Base-by-base conservation (phyloP, 257 asterid species). In the Verbena officinalis region DNA sequence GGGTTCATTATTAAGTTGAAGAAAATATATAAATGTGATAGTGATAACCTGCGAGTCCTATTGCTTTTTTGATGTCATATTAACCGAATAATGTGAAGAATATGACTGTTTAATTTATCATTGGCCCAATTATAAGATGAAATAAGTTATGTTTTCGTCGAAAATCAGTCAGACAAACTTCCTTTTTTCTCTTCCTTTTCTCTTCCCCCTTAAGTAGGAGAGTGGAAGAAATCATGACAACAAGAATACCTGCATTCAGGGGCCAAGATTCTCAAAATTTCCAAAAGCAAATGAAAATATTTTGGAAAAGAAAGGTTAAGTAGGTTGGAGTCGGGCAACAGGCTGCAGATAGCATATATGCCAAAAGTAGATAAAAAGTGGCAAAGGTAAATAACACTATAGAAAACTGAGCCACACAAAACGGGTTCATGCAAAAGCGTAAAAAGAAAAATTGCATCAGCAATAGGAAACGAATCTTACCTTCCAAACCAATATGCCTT, bases 401-500 rank as follows among this genome's bases (percentile, higher is more conserved):
- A 20, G 33, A 16, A 11, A 30, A 50, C 12, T 21, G 58, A 24
- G 46, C 23, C 38, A 54, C 43, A 62, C 6, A 53, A 52, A 22
- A 50, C 7, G 46, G 59, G 48, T 39, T 51, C 59, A 69, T 57
- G 58, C 10, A 39, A 56, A 51, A 53, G 1, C 59, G 2, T 12
- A 12, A 31, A 68, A 27, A n/a, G n/a, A n/a, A 27, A 27, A 27
- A 65, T 10, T 54, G 39, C 31, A 60, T 21, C 42, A 55, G 53
- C 52, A 39, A 30, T 7, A 20, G 7, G 39, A 64, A 50, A 45
- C n/a, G 11, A 20, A 30, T 56, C 84, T 57, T 56, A 92, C 98
- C 97, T 92, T 92, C 97, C 98, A 92, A 48, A 89, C 96, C 70
- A 89, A 79, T 65, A 92, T 65, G 77, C 98, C 98, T 85, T 84